Percentiles rank a stretch among this genome's conserved stretches.
Conservation (phyloP, 768 basidiomycete species). For the Agrocybe pediades region DNA sequence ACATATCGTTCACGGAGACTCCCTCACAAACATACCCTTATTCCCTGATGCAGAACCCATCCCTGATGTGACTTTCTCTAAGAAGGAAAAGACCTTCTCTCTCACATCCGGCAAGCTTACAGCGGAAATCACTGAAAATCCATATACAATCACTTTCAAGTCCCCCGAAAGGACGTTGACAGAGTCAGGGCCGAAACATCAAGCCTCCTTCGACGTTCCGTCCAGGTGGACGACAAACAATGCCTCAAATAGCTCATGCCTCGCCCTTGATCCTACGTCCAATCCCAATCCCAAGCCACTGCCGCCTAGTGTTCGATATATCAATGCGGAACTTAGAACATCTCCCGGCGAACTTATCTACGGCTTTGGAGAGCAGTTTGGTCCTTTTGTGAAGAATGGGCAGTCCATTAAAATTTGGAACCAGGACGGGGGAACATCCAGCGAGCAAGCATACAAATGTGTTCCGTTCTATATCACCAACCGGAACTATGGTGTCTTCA, state of each 20-base stretch:
- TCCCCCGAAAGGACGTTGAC: conserved; percentile 47
- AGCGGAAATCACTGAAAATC: conserved; percentile 58
- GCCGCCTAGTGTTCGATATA: conserved; percentile 47
- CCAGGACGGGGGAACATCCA: conserved; percentile 74
- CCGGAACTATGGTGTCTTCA: conserved; percentile 73
- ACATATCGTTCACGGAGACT: conserved; percentile 48
- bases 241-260: conserved; percentile 56
- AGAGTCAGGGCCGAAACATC: conserved; percentile 55
- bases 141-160: conserved; percentile 65
- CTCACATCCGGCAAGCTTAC: conserved; percentile 51
- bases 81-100: conserved; percentile 27
- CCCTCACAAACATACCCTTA: conserved; percentile 52
- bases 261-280: conserved; percentile 57
- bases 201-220: conserved; percentile 57
- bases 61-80: conserved; percentile 40
- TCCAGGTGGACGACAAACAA: conserved; percentile 51
- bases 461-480: conserved; percentile 73
- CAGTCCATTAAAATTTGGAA: conserved; percentile 70
- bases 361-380: conserved; percentile 77
- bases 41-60: conserved; percentile 62
- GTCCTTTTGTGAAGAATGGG: conserved; percentile 75
- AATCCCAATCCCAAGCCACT: conserved; percentile 50
- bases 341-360: conserved; percentile 74
- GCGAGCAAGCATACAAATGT: conserved; percentile 68
- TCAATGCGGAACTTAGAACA: conserved; percentile 61